phyloP scores from a whole-genome alignment of 805 yeast genomes.

The Brettanomyces nanus region DNA sequence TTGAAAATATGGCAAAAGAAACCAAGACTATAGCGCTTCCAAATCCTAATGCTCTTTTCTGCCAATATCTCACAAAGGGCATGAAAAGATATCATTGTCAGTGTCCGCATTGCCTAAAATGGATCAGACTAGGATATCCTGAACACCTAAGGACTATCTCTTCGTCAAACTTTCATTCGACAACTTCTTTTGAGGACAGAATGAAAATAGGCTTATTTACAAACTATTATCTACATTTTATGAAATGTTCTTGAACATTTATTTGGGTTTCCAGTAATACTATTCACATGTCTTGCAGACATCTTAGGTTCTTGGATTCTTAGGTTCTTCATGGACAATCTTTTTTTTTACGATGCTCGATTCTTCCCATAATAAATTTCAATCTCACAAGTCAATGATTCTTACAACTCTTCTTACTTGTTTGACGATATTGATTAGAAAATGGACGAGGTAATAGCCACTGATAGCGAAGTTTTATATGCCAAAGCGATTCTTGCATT shows the following conservation, averaged over 20 bases:
- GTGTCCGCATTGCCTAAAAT: slow-evolving; percentile 17
- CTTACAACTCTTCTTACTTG: too few relatives aligned
- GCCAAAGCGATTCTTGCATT: neutral
- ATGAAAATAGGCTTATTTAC: slow-evolving; percentile 12
- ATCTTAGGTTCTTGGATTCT: too few relatives aligned
- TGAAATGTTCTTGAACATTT: too few relatives aligned
- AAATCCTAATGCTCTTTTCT: slow-evolving; percentile 11
- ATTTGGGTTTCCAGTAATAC: too few relatives aligned
- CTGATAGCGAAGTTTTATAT: too few relatives aligned
- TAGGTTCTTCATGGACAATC: too few relatives aligned
- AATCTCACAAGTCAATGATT: too few relatives aligned
- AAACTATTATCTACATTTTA: slow-evolving; percentile 17
- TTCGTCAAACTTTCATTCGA: neutral
- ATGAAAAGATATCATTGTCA: slow-evolving; percentile 15
- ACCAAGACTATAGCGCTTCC: slow-evolving; percentile 10
- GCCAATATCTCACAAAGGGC: slow-evolving; percentile 3
- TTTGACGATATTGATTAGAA: too few relatives aligned
- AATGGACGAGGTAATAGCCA: too few relatives aligned
- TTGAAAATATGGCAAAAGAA: neutral
- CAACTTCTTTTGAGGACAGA: neutral
- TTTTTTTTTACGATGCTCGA: too few relatives aligned
- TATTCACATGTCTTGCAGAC: too few relatives aligned
- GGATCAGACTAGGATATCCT: slow-evolving; percentile 16
- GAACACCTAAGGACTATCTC: slow-evolving; percentile 5
- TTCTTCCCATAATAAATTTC: too few relatives aligned